Evolutionary conservation across 139 green algal genomes (phyloP), one percentile per base, ranked within the genome.

Genomic region (Chlamydomonas sp.): DNA sequence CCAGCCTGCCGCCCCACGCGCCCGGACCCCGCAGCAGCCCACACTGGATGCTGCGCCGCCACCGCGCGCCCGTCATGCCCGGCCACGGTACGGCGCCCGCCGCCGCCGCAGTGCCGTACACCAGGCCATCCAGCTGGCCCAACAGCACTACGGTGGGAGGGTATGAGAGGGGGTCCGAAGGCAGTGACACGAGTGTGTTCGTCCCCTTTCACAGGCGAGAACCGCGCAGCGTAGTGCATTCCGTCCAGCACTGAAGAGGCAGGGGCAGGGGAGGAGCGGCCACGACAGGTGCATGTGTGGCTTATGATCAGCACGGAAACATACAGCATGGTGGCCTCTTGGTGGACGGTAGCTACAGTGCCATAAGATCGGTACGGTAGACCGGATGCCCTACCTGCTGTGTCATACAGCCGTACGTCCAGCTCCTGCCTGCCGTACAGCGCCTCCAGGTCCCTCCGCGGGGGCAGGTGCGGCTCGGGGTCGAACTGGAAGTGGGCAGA

Each of bases 51-150:
- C n/a, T 80, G 1, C n/a, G 63, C 4, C 0, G 63, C 31, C 31
- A 59, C 79, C 20, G 69, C 2, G 0, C 0, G 4, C 5, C 4
- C 17, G 80, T 68, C 59, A 85, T 85, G 57, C 68, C 80, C 59
- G 59, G 3, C 80, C 80, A 85, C 5, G 80, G 68, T 18, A 78
- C 16, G 2, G 60, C 80, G 10, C 80, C 80, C 2, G 68, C 80
- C 4, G 80, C 58, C 1, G 80, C 80, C 3, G 80, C 80, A 2
- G 69, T 69, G 58, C 4, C 20, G 68, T 78, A 85, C 58, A 85
- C 80, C 3, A 85, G 80, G 59, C 69, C 78, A n/a, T 85, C 80
- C 9, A 85, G 80, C 60, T 78, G 68, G 9, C 80, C 67, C 6
- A 69, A 49, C 15, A 66, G 79, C 12, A 66, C 64, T 12, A 20